Percentiles rank a stretch among this genome's conserved stretches.
phyloP scores from a whole-genome alignment of 208 protist species.

The Vickermania spadyakhi region DNA sequence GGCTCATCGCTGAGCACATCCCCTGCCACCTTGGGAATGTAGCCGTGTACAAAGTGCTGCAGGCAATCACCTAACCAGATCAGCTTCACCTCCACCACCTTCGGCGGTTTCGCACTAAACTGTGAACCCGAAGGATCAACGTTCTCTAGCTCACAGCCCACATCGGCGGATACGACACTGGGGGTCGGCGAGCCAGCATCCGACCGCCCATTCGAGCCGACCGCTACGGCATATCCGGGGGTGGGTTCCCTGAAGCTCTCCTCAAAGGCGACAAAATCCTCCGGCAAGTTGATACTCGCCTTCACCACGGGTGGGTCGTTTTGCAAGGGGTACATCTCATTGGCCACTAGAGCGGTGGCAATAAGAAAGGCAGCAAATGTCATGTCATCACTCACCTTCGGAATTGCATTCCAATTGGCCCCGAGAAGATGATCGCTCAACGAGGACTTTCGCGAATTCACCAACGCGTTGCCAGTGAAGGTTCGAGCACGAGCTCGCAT shows the following conservation, averaged over 20 bases:
- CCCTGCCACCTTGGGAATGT: neutral
- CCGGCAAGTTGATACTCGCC: neutral
- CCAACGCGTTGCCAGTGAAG: neutral
- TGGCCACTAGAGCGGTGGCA: conserved; percentile 45
- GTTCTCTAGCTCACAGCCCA: neutral
- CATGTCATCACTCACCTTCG: conserved; percentile 36
- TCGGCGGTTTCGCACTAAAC: too few species aligned
- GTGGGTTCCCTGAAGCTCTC: neutral
- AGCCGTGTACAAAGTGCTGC: conserved; percentile 6
- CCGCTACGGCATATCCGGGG: too few species aligned
- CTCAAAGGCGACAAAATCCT: neutral
- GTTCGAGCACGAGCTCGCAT: neutral
- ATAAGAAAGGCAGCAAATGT: conserved; percentile 60
- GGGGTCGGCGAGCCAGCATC: neutral
- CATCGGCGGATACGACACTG: neutral
- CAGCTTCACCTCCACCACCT: conserved; percentile 1
- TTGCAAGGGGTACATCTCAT: neutral
- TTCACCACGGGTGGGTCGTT: neutral
- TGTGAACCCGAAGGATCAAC: neutral
- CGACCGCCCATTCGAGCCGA: neutral
- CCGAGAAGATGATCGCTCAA: neutral
- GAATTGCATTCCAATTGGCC: conserved; percentile 4
- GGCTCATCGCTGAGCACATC: conserved; percentile 13
- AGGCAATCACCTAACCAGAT: conserved; percentile 42
- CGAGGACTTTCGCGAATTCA: neutral